Evolutionary conservation across 805 yeast species (phyloP).

Genomic region (Schizosaccharomyces lindneri): DNA sequence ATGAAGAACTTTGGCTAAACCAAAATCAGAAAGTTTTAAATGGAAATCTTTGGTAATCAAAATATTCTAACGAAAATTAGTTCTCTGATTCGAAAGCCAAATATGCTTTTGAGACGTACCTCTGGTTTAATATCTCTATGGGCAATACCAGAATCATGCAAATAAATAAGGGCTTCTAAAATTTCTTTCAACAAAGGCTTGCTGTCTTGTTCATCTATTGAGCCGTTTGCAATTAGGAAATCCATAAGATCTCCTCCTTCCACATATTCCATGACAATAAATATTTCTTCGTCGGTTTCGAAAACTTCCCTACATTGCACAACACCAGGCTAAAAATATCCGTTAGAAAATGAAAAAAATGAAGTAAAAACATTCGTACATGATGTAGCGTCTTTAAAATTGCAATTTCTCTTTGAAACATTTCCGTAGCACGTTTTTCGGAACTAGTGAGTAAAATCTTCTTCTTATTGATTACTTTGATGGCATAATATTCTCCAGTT

Average conservation of each 20-base stretch:
- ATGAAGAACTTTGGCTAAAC: conserved; percentile 74
- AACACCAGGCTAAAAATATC: conserved; percentile 47
- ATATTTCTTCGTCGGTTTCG: conserved; percentile 60
- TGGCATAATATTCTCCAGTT: neutral
- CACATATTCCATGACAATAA: conserved; percentile 83
- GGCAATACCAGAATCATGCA: conserved; percentile 74
- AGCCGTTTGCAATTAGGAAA: conserved; percentile 73
- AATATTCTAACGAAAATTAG: conserved; percentile 24
- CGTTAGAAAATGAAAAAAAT: conserved; percentile 18
- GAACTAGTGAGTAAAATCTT: neutral
- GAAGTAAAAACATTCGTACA: conserved; percentile 23
- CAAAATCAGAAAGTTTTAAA: conserved; percentile 90
- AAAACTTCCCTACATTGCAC: conserved; percentile 62
- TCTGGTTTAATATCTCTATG: conserved; percentile 95
- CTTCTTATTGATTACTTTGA: neutral
- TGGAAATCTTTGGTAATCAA: conserved; percentile 65
- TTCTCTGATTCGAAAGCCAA: too few relatives aligned
- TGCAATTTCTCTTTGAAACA: conserved; percentile 1
- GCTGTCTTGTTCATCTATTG: conserved; percentile 69
- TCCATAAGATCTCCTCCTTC: conserved; percentile 97
- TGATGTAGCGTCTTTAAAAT: conserved; percentile 12
- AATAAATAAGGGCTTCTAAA: conserved; percentile 59
- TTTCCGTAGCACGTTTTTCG: neutral
- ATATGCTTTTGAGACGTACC: neutral
- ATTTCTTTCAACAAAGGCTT: conserved; percentile 70